Conservation (phyloP, 1,139 yeast species). For the Sugiyamaella pinicola region DNA sequence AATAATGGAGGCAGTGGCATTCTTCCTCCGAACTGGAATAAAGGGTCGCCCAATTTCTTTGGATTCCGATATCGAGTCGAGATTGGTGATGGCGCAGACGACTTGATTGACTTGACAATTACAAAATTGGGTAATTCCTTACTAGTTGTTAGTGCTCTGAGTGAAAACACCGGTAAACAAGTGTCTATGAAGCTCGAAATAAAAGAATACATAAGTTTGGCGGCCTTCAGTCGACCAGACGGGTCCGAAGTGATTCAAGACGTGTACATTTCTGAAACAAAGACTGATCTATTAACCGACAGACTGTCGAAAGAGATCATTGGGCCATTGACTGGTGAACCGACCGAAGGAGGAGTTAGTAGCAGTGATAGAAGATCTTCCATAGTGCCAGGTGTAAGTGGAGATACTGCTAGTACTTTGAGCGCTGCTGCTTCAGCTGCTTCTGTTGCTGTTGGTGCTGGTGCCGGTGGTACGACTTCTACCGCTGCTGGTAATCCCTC, state of each 20-base stretch:
- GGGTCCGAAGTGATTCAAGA: constrained; percentile 33
- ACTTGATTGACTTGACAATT: constrained; percentile 26
- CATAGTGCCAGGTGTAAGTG: too few species aligned
- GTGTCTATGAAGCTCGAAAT: constrained; percentile 26
- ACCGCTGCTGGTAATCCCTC: neutral
- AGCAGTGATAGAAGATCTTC: neutral
- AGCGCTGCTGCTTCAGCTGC: neutral
- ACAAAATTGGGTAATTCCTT: constrained; percentile 24
- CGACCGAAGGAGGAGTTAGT: neutral
- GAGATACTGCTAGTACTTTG: neutral
- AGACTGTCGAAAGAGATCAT: constrained; percentile 19
- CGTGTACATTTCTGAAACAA: constrained; percentile 29
- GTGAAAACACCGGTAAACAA: constrained; percentile 23
- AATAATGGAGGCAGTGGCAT: constrained; percentile 6
- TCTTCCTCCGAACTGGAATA: constrained; percentile 28
- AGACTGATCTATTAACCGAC: constrained; percentile 25
- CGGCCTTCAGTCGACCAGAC: constrained; percentile 33
- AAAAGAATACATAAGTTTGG: constrained; percentile 23
- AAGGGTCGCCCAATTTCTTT: constrained; percentile 32
- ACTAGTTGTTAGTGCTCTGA: constrained; percentile 26
- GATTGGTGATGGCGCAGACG: constrained; percentile 9
- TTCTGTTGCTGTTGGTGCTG: neutral
- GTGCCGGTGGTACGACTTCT: neutral
- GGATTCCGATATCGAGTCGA: constrained; percentile 24
- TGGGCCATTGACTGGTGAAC: constrained; percentile 6